These are phyloP conservation scores for Vanrija humicola DNA, from an alignment of 1,284 basidiomycete species.

Conservation along the genomic window DNA sequence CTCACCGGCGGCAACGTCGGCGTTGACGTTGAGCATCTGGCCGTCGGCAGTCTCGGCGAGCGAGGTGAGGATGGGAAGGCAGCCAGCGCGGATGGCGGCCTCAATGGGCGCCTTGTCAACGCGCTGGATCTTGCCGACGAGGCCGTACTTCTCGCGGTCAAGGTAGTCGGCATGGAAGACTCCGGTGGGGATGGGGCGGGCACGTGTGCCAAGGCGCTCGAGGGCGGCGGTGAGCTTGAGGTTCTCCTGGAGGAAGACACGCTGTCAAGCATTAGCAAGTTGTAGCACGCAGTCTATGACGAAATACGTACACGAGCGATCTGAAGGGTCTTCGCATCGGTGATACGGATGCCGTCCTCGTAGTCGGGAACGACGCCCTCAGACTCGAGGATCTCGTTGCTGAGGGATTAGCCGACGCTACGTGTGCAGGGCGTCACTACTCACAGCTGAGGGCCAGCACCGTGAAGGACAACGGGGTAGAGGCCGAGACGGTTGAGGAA, in stretches of 20 bases:
- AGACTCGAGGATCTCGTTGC: slow-evolving; percentile 79
- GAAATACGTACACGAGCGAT: background rate
- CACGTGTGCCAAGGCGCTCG: slow-evolving; percentile 86
- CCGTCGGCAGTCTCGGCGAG: slow-evolving; percentile 86
- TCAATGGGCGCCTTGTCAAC: slow-evolving; percentile 93
- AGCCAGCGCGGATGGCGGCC: slow-evolving; percentile 87
- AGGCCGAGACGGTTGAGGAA: slow-evolving; percentile 91
- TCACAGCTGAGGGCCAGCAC: slow-evolving; percentile 81
- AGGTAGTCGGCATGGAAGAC: slow-evolving; percentile 94
- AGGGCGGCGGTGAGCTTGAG: slow-evolving; percentile 84
- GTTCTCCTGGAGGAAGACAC: slow-evolving; percentile 95
- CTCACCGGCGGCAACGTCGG: slow-evolving; percentile 92
- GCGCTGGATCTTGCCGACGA: slow-evolving; percentile 86
- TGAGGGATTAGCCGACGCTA: slow-evolving; percentile 5
- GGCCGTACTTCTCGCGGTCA: slow-evolving; percentile 87
- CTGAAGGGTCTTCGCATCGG: slow-evolving; percentile 56
- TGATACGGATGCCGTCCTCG: slow-evolving; percentile 91
- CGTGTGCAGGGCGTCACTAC: slow-evolving; percentile 1
- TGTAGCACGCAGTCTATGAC: background rate
- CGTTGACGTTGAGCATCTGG: slow-evolving; percentile 94
- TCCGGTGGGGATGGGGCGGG: slow-evolving; percentile 90
- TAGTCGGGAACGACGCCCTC: slow-evolving; percentile 91
- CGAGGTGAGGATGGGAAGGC: slow-evolving; percentile 86
- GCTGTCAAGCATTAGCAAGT: slow-evolving; percentile 20
- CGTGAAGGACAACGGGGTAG: slow-evolving; percentile 90